phyloP scores from a whole-genome alignment of 306 rosid genomes.

The Spatholobus suberectus region DNA sequence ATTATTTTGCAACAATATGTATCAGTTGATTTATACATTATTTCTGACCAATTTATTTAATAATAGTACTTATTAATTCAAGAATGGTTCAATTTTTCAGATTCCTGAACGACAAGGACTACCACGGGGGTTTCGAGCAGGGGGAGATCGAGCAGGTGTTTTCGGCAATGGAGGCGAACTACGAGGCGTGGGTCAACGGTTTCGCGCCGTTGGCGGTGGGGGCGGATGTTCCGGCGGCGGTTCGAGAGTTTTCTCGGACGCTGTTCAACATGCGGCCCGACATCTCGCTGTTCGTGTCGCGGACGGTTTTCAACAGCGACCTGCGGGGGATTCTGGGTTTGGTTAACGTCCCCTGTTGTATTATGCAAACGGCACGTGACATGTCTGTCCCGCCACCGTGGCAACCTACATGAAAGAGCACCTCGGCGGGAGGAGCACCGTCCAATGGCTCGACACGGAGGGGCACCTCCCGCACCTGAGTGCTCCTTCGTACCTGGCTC shows the following conservation, averaged over 20 bases:
- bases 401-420: slow-evolving; percentile 79
- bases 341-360: slow-evolving; percentile 75
- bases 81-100: slow-evolving; percentile 33
- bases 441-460: slow-evolving; percentile 81
- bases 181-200: slow-evolving; percentile 85
- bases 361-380: slow-evolving; percentile 81
- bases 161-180: slow-evolving; percentile 82
- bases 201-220: slow-evolving; percentile 86
- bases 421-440: slow-evolving; percentile 78
- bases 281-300: slow-evolving; percentile 73
- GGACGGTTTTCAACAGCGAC: slow-evolving; percentile 80
- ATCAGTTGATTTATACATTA: no score
- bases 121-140: slow-evolving; percentile 86
- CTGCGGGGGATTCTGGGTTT: slow-evolving; percentile 77
- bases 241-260: slow-evolving; percentile 81
- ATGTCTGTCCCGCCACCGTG: slow-evolving; percentile 80
- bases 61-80: no score
- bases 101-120: slow-evolving; percentile 81
- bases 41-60: no score
- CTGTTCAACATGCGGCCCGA: slow-evolving; percentile 96
- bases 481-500: slow-evolving; percentile 69
- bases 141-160: slow-evolving; percentile 70
- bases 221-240: slow-evolving; percentile 85
- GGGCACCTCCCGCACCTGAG: slow-evolving; percentile 95
- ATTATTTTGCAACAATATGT: no score